phyloP scores from a whole-genome alignment of 1,284 basidiomycete genomes.

The Cryptococcus amylolentus region DNA sequence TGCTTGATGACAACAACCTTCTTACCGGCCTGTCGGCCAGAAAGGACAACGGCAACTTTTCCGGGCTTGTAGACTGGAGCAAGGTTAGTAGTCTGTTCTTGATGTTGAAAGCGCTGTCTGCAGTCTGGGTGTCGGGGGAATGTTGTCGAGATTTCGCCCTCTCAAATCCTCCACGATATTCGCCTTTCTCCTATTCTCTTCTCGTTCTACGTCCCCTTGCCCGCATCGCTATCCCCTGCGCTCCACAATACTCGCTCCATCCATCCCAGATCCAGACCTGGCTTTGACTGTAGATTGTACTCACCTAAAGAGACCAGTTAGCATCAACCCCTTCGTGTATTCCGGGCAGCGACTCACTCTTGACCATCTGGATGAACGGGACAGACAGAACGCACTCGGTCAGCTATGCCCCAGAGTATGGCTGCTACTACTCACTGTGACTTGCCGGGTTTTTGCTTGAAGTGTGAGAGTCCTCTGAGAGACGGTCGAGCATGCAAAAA shows the following conservation, averaged over 20 bases:
- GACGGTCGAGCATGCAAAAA: too few species aligned
- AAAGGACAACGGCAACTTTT: constrained; percentile 95
- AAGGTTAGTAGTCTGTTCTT: background rate
- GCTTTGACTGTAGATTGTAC: constrained; percentile 5
- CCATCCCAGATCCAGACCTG: background rate
- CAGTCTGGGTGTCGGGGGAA: background rate
- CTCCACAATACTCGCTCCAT: background rate
- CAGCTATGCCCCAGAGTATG: constrained; percentile 7
- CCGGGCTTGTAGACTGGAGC: constrained; percentile 91
- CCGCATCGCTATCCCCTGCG: background rate
- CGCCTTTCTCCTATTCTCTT: background rate
- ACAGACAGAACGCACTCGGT: constrained; percentile 7
- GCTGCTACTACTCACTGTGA: background rate
- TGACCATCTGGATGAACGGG: constrained; percentile 36
- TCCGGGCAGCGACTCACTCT: constrained; percentile 36
- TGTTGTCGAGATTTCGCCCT: constrained; percentile 1
- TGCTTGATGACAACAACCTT: constrained; percentile 94
- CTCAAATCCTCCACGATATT: background rate
- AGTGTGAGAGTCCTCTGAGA: background rate
- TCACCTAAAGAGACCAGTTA: constrained; percentile 20
- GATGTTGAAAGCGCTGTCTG: background rate
- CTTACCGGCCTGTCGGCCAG: constrained; percentile 96
- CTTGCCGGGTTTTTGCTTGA: too few species aligned
- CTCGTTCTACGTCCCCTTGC: background rate
- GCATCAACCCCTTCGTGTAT: constrained; percentile 3